These are phyloP conservation scores for Prunus mongolica DNA, from an alignment of 306 rosid genomes.

Conservation along the genomic window DNA sequence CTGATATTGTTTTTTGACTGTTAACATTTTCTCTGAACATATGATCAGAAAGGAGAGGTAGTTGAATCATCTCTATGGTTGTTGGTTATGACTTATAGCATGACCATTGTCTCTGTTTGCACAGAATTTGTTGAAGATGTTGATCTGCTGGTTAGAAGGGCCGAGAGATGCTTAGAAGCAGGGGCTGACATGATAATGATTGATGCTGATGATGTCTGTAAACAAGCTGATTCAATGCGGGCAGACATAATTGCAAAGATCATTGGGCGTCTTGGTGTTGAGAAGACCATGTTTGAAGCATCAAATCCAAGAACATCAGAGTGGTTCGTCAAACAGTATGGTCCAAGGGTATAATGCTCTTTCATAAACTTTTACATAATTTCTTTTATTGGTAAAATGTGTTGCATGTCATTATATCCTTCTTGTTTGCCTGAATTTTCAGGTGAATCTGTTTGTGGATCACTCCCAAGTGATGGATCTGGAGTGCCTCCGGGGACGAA, in stretches of 20 bases:
- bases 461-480: constrained; percentile 82
- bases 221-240: constrained; percentile 55
- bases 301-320: constrained; percentile 72
- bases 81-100: neutral
- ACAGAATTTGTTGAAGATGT: constrained; percentile 88
- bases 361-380: neutral
- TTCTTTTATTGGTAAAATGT: neutral
- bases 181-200: constrained; percentile 97
- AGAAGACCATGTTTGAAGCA: constrained; percentile 92
- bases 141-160: constrained; percentile 77
- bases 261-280: constrained; percentile 89
- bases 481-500: constrained; percentile 85
- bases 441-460: constrained; percentile 94
- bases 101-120: constrained; percentile 4
- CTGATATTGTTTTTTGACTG: neutral
- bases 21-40: neutral
- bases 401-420: neutral
- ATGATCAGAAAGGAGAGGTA: neutral
- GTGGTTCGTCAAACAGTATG: constrained; percentile 86
- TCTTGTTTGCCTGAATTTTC: constrained; percentile 17
- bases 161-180: constrained; percentile 94
- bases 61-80: neutral
- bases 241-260: constrained; percentile 76
- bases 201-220: constrained; percentile 70
- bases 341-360: constrained; percentile 60